phyloP scores from a whole-genome alignment of 1,139 yeast species.

The Pichia norvegensis region DNA sequence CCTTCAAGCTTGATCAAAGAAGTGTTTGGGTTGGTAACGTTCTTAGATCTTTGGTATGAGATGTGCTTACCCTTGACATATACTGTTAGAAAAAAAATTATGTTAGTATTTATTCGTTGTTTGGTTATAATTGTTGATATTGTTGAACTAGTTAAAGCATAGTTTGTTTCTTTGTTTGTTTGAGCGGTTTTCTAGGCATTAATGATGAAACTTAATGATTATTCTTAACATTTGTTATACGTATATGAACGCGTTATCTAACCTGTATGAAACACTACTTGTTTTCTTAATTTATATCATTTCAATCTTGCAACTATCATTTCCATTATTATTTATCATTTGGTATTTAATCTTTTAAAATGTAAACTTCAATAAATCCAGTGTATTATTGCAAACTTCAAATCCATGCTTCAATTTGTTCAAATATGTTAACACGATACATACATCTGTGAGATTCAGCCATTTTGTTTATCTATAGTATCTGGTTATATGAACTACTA shows the following conservation, averaged over 20 bases:
- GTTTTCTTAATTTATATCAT: no score
- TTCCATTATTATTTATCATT: no score
- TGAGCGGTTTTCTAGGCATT: background rate
- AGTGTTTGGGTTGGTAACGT: conserved; percentile 95
- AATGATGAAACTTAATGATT: background rate
- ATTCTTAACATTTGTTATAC: no score
- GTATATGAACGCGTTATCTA: no score
- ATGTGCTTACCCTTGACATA: conserved; percentile 99
- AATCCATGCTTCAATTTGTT: background rate
- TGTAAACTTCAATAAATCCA: background rate
- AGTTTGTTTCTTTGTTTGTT: background rate
- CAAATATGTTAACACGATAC: conserved; percentile 27
- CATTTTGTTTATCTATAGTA: conserved; percentile 42
- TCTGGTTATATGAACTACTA: conserved; percentile 3
- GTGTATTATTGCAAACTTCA: no score
- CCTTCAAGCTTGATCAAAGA: conserved; percentile 97
- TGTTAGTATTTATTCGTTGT: conserved; percentile 19
- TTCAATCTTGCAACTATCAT: no score
- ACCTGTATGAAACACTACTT: no score
- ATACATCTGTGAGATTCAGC: conserved; percentile 97
- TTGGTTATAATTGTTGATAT: background rate
- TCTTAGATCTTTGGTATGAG: conserved; percentile 99
- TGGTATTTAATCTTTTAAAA: no score
- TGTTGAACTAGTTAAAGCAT: no score
- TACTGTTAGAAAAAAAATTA: conserved; percentile 40